A percentile compares a stretch with the other conserved stretches of the same genome.
phyloP scores from a whole-genome alignment of 495 filamentous ascomycete species.

The Tetracladium setigerum region DNA sequence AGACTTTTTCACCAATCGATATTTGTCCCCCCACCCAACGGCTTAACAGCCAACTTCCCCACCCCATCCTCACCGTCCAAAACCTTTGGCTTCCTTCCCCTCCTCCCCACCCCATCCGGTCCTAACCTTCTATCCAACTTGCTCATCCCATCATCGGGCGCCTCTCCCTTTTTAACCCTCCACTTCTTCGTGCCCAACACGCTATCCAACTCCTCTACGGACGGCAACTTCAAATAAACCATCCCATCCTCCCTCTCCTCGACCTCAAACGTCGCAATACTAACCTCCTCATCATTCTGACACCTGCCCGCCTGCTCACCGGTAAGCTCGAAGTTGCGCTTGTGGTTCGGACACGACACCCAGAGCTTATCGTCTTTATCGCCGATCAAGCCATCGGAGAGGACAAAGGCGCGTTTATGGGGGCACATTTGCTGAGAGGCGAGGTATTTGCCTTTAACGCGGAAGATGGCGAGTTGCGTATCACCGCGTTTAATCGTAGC shows the following conservation, averaged over 20 bases:
- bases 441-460: slow-evolving; percentile 74
- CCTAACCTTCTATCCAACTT: slow-evolving; percentile 60
- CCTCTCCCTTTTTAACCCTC: slow-evolving; percentile 62
- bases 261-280: slow-evolving; percentile 78
- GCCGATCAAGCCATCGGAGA: slow-evolving; percentile 84
- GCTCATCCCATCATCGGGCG: slow-evolving; percentile 48
- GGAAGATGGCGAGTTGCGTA: slow-evolving; percentile 89
- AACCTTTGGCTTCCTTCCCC: slow-evolving; percentile 34
- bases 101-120: slow-evolving; percentile 24
- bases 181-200: slow-evolving; percentile 76
- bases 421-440: slow-evolving; percentile 98
- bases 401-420: slow-evolving; percentile 86
- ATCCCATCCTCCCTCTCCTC: slow-evolving; percentile 71
- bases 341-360: slow-evolving; percentile 89
- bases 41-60: slow-evolving; percentile 36
- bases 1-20: slow-evolving; percentile 60
- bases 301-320: slow-evolving; percentile 64
- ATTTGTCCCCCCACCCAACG: slow-evolving; percentile 42
- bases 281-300: slow-evolving; percentile 66
- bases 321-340: slow-evolving; percentile 79
- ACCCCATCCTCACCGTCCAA: slow-evolving; percentile 34
- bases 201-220: slow-evolving; percentile 76
- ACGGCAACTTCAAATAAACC: slow-evolving; percentile 82
- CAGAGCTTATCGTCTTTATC: slow-evolving; percentile 59
- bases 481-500: slow-evolving; percentile 79